phyloP scores from a whole-genome alignment of 1,284 basidiomycete species.

The Leccinum griseonigrum region DNA sequence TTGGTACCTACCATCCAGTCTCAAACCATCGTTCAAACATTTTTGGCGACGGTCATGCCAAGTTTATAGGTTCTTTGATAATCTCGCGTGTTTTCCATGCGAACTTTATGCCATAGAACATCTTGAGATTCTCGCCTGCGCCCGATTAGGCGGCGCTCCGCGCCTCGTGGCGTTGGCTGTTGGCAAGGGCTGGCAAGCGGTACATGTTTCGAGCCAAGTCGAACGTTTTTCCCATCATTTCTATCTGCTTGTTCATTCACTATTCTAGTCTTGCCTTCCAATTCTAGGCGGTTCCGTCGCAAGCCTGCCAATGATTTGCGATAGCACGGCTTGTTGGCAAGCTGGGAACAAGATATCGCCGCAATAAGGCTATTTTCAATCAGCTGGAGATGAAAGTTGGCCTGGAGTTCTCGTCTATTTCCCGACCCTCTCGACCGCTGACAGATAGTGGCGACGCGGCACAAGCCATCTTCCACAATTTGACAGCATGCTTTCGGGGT shows the following conservation, averaged over 20 bases:
- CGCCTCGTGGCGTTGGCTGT: slow-evolving; percentile 26
- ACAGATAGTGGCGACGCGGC: background rate
- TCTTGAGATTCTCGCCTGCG: background rate
- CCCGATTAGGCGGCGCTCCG: background rate
- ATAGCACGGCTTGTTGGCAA: slow-evolving; percentile 17
- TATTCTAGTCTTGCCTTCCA: background rate
- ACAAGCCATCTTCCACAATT: background rate
- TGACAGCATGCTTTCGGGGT: background rate
- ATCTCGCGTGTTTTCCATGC: background rate
- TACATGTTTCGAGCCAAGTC: slow-evolving; percentile 15
- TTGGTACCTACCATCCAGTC: slow-evolving; percentile 15
- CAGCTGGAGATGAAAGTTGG: background rate
- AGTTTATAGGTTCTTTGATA: background rate
- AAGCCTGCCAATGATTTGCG: background rate
- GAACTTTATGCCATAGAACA: background rate
- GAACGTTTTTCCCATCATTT: background rate
- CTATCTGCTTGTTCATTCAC: background rate
- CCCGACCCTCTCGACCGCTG: no score
- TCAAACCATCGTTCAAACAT: background rate
- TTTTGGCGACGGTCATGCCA: slow-evolving; percentile 6
- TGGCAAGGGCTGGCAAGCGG: slow-evolving; percentile 14
- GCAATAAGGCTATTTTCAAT: background rate
- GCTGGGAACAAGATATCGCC: background rate
- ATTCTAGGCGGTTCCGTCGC: background rate
- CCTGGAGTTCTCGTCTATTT: background rate